Base-by-base conservation (phyloP, 2,329 filamentous ascomycete species). In the Pyricularia pennisetigena region DNA sequence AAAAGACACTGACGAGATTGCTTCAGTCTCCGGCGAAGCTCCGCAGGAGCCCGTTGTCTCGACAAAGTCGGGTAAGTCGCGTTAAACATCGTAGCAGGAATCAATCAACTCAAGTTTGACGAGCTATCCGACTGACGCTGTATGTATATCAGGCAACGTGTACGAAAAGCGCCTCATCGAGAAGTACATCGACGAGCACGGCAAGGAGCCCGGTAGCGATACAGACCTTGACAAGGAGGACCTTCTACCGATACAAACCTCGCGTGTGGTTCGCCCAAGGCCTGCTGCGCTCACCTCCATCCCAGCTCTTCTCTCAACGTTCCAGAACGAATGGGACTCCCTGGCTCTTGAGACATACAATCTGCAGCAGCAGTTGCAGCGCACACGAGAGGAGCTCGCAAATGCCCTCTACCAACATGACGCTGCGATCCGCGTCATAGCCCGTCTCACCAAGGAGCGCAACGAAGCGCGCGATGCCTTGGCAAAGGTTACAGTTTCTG, bases 311-410 rank as follows among this genome's bases (percentile, higher is more conserved):
- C 90, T 99, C 68, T 91, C 92, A 66, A 91, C 94, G 57, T 98
- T 99, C 78, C 95, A 99, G 78, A 97, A 97, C 78, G 95, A 99
- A 83, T 99, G 95, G 95, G 95, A 99, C 77, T 90, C 94, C 9
- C 82, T 97, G 63, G 92, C 94, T 14, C 83, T 98, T 49, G 95
- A 99, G 81, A 92, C 93, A 66, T 97, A 93, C 78, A 95, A 92
- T 72, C 82, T 98, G 70, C 90, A 92, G 80, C 92, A 97, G 78
- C 93, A 97, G 76, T 83, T 99, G 70, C 86, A 90, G 67, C 92
- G 97, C 77, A 97, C 94, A 61, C 86, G 94, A 72, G 94, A 97
- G 80, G 95, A 99, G 82, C 87, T 99, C 68, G 93, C 93, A 68
- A 95, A 93, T 1, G 92, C 95, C 0, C 84, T 99, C 28, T 99